Percentiles rank a stretch among this genome's conserved stretches.
These are phyloP conservation scores for Eucalyptus polybractea DNA, from an alignment of 345 rosid genomes.

Conservation along the genomic window DNA sequence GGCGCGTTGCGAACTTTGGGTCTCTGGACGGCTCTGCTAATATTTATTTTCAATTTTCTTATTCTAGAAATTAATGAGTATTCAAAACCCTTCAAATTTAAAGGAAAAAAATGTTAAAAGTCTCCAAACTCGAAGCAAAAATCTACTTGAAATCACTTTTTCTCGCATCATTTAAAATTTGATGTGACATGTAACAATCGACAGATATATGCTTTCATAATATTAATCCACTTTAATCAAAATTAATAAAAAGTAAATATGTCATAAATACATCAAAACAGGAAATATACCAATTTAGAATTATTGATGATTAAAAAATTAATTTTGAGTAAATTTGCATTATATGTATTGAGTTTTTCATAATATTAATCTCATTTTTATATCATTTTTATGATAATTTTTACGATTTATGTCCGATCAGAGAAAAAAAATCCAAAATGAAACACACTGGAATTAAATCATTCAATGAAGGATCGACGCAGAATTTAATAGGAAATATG, in stretches of 20 bases:
- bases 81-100: not conserved
- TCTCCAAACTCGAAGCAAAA: not conserved
- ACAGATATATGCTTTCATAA: too few relatives aligned
- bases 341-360: rapidly evolving
- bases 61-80: not conserved
- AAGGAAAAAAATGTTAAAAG: not conserved
- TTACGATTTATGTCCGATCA: rapidly evolving
- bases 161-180: rapidly evolving
- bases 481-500: not conserved
- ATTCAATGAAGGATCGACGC: not conserved
- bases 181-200: rapidly evolving
- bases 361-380: not conserved
- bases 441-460: not conserved
- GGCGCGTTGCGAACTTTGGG: not conserved
- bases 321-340: rapidly evolving
- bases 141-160: not conserved
- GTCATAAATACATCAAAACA: too few relatives aligned
- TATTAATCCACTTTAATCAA: too few relatives aligned
- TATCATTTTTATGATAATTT: not conserved
- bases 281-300: rapidly evolving
- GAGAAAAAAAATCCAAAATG: not conserved
- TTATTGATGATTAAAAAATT: too few relatives aligned
- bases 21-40: not conserved
- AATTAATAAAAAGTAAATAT: rapidly evolving
- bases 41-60: not conserved